These are phyloP conservation scores for Candida vartiovaarae DNA, from an alignment of 805 yeast genomes.

Conservation along the genomic window DNA sequence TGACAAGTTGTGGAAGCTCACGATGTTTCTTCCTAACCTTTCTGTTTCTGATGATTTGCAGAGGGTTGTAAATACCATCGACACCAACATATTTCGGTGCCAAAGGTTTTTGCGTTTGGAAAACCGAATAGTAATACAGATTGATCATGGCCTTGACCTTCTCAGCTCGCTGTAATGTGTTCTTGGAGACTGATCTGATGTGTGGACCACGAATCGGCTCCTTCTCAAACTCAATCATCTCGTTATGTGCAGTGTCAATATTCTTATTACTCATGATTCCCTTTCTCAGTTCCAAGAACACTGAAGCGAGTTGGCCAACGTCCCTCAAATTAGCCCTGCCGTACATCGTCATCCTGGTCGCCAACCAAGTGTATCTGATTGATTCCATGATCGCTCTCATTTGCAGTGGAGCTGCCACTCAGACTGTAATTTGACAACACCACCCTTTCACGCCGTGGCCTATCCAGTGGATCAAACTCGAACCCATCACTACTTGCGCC, in stretches of 20 bases:
- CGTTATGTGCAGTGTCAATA: slow-evolving; percentile 25
- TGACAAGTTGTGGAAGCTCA: slow-evolving; percentile 38
- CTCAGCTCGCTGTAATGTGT: slow-evolving; percentile 40
- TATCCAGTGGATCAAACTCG: slow-evolving; percentile 19
- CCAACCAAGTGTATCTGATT: neutral
- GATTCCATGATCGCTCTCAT: neutral
- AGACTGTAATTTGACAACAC: neutral
- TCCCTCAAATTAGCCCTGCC: slow-evolving; percentile 15
- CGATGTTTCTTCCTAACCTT: slow-evolving; percentile 45
- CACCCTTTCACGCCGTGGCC: neutral
- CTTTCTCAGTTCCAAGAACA: slow-evolving; percentile 36
- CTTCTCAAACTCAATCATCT: slow-evolving; percentile 15
- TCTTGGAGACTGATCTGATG: slow-evolving; percentile 25
- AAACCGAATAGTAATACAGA: slow-evolving; percentile 19
- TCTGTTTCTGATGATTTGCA: slow-evolving; percentile 75
- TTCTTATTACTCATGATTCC: slow-evolving; percentile 36
- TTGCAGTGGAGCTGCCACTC: slow-evolving; percentile 4
- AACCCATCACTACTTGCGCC: slow-evolving; percentile 11
- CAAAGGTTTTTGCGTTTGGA: slow-evolving; percentile 14
- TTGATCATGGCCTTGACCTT: slow-evolving; percentile 36
- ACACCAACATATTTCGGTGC: slow-evolving; percentile 31
- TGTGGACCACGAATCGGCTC: slow-evolving; percentile 9
- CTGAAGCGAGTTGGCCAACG: slow-evolving; percentile 32
- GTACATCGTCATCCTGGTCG: slow-evolving; percentile 9
- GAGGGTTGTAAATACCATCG: slow-evolving; percentile 72